A percentile compares a stretch with the other conserved stretches of the same genome.
Evolutionary conservation across 1,284 basidiomycete species (phyloP).

Genomic region (Boletus smithii): DNA sequence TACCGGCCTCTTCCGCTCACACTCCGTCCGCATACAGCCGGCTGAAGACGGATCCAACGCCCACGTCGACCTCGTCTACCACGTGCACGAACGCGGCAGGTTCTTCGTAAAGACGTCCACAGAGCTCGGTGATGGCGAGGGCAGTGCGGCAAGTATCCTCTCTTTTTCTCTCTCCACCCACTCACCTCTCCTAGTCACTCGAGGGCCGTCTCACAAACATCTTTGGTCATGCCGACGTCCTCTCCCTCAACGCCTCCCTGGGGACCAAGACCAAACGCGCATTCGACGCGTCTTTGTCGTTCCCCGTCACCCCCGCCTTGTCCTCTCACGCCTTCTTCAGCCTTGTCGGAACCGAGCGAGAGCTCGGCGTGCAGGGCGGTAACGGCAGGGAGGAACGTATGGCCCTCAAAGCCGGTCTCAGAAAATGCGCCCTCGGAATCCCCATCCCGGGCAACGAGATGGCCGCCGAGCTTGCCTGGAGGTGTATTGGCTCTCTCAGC

Average conservation of each 20-base stretch:
- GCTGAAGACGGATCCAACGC: slow-evolving; percentile 45
- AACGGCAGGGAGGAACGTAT: slow-evolving; percentile 27
- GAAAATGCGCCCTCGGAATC: slow-evolving; percentile 8
- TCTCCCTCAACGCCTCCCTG: slow-evolving; percentile 81
- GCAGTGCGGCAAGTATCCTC: slow-evolving; percentile 71
- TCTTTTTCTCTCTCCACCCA: background rate
- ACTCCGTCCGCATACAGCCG: slow-evolving; percentile 72
- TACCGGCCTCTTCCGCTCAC: slow-evolving; percentile 72
- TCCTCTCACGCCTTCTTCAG: slow-evolving; percentile 40
- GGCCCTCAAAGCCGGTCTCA: slow-evolving; percentile 19
- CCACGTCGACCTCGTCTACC: slow-evolving; percentile 86
- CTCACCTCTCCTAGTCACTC: slow-evolving; percentile 51
- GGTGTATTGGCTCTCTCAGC: slow-evolving; percentile 69
- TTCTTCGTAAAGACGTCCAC: slow-evolving; percentile 86
- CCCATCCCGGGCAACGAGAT: slow-evolving; percentile 56
- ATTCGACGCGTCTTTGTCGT: slow-evolving; percentile 65
- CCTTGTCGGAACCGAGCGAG: slow-evolving; percentile 29
- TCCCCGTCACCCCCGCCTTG: slow-evolving; percentile 58
- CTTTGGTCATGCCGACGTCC: slow-evolving; percentile 87
- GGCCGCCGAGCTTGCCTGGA: slow-evolving; percentile 76
- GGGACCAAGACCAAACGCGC: slow-evolving; percentile 88
- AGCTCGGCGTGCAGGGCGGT: slow-evolving; percentile 27
- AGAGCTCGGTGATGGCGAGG: slow-evolving; percentile 93
- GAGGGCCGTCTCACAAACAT: slow-evolving; percentile 83
- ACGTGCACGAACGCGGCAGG: slow-evolving; percentile 73